Conservation (phyloP, 306 rosid species). For the Prunus dulcis region DNA sequence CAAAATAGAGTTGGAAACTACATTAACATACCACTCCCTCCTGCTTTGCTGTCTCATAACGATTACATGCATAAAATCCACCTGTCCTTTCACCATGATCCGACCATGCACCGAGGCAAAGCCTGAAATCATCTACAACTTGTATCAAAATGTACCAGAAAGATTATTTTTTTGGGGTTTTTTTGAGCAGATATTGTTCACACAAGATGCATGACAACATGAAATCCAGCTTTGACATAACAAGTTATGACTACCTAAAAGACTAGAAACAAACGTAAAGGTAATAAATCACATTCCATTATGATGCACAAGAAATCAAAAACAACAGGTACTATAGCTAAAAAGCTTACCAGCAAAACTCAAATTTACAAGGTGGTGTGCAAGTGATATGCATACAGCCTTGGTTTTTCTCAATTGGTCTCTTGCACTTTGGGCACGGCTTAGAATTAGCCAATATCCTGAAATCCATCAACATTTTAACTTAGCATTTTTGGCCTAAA, state of each 20-base stretch:
- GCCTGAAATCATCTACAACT: constrained; percentile 47
- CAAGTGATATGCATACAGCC: constrained; percentile 97
- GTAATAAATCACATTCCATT: background rate
- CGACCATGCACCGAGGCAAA: constrained; percentile 89
- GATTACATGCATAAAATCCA: constrained; percentile 96
- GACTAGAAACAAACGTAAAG: background rate
- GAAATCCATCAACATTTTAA: constrained; percentile 19
- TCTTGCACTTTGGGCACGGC: constrained; percentile 91
- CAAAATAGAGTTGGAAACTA: background rate
- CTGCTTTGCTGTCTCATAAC: constrained; percentile 88
- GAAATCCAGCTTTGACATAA: background rate
- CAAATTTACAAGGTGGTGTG: constrained; percentile 86
- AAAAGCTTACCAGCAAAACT: constrained; percentile 78
- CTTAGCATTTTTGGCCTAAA: constrained; percentile 1
- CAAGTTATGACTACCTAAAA: background rate
- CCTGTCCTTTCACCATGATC: constrained; percentile 97
- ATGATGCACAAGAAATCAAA: background rate
- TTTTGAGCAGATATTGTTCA: background rate
- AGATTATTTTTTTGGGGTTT: background rate
- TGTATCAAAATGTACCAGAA: background rate
- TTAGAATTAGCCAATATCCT: constrained; percentile 79
- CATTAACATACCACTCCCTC: constrained; percentile 66
- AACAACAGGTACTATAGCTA: background rate
- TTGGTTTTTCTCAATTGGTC: constrained; percentile 88
- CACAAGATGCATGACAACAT: background rate